Conservation (phyloP, 768 basidiomycete genomes). For the Saitozyma podzolica region DNA sequence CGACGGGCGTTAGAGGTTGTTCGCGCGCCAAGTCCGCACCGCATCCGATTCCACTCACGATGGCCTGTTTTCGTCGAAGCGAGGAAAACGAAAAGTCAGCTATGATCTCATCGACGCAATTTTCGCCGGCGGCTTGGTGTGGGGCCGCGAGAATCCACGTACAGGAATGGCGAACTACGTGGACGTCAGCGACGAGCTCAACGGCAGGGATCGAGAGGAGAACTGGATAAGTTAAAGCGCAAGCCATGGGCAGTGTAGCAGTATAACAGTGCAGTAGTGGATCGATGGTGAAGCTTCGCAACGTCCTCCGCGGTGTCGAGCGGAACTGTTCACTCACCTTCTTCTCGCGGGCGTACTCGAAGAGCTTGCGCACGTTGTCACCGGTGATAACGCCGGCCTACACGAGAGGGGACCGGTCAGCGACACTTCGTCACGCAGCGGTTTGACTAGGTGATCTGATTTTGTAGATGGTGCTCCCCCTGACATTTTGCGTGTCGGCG, state of each 20-base stretch:
- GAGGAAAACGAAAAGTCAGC: not conserved
- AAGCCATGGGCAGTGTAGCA: too few species aligned
- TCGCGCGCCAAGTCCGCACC: too few species aligned
- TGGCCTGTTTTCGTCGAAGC: constrained; percentile 15
- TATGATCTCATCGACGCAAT: constrained; percentile 1
- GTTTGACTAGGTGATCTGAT: too few species aligned
- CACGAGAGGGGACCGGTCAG: not conserved
- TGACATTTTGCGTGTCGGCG: too few species aligned
- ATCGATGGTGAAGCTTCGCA: too few species aligned
- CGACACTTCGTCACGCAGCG: too few species aligned
- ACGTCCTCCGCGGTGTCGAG: too few species aligned
- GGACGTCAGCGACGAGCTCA: too few species aligned
- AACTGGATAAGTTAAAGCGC: too few species aligned
- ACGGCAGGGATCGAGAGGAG: too few species aligned
- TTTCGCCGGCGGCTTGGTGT: not conserved
- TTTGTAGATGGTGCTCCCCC: too few species aligned
- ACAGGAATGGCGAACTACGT: constrained; percentile 57
- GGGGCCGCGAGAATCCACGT: constrained; percentile 18
- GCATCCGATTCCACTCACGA: constrained; percentile 18
- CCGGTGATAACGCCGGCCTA: constrained; percentile 94
- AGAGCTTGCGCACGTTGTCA: constrained; percentile 89
- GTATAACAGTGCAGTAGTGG: too few species aligned
- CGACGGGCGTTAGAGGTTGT: constrained; percentile 3
- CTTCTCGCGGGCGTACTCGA: constrained; percentile 87
- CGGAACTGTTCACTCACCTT: constrained; percentile 60